A percentile compares a stretch with the other conserved stretches of the same genome.
Conservation (phyloP, 108 stramenopile genomes). For the Conticribra weissflogii region DNA sequence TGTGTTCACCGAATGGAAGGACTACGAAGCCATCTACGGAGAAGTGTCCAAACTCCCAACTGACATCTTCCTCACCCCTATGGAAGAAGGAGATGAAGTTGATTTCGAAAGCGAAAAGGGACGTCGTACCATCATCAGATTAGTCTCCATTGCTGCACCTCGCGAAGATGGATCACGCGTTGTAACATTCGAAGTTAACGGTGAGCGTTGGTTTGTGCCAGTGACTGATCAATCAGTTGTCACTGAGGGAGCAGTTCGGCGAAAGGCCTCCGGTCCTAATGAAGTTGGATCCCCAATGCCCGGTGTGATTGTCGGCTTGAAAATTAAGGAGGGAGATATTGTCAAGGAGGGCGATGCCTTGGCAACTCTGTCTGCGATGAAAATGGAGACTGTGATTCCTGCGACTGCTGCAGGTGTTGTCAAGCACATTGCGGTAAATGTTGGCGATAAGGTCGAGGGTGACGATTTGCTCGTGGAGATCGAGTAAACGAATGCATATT, state of each 20-base stretch:
- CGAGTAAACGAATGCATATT: conserved; percentile 22
- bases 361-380: conserved; percentile 93
- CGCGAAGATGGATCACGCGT: conserved; percentile 62
- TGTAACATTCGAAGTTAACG: conserved; percentile 91
- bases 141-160: conserved; percentile 61
- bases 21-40: conserved; percentile 70
- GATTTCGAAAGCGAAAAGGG: conserved; percentile 70
- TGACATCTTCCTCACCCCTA: conserved; percentile 80
- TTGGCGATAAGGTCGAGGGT: conserved; percentile 85
- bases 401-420: conserved; percentile 79
- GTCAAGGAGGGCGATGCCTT: conserved; percentile 87
- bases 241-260: conserved; percentile 43
- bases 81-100: conserved; percentile 89
- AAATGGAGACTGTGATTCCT: conserved; percentile 94
- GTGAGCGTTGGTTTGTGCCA: conserved; percentile 71
- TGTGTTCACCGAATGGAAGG: conserved; percentile 87
- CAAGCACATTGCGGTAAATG: conserved; percentile 68
- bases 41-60: conserved; percentile 82
- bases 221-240: conserved; percentile 58
- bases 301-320: conserved; percentile 87
- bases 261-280: conserved; percentile 70
- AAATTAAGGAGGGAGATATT: conserved; percentile 86
- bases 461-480: conserved; percentile 92
- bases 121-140: conserved; percentile 51
- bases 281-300: conserved; percentile 91